Evolutionary conservation across 768 basidiomycete species (phyloP).

Genomic region (Collybia sp.): DNA sequence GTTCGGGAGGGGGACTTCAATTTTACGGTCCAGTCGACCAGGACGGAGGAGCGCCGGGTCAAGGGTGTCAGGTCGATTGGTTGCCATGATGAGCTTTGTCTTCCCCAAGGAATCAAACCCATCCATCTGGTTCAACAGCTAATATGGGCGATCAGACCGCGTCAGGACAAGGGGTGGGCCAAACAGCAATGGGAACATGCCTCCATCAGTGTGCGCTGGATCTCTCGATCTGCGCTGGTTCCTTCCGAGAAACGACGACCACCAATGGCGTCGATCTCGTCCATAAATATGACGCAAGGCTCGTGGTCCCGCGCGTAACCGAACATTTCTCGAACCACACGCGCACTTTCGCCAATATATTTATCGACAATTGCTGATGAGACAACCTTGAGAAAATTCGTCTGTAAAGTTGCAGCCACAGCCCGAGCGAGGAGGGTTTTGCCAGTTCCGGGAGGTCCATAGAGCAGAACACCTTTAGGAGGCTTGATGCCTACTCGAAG

Average conservation of each 20-base stretch:
- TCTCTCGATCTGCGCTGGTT: conserved; percentile 96
- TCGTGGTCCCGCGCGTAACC: conserved; percentile 97
- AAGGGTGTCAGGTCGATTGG: conserved; percentile 96
- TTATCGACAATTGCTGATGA: conserved; percentile 98
- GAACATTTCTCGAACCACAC: conserved; percentile 98
- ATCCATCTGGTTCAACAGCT: conserved; percentile 99
- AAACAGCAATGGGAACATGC: conserved; percentile 18
- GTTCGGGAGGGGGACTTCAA: conserved; percentile 96
- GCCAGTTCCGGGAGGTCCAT: conserved; percentile 95
- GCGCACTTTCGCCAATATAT: conserved; percentile 97
- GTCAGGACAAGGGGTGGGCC: background rate
- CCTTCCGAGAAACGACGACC: conserved; percentile 87
- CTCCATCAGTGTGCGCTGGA: conserved; percentile 98
- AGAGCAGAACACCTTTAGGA: conserved; percentile 93
- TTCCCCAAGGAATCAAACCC: conserved; percentile 95
- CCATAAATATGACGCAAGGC: conserved; percentile 99
- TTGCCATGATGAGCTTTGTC: conserved; percentile 99
- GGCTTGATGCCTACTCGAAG: conserved; percentile 94
- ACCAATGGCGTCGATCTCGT: conserved; percentile 97
- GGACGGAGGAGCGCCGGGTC: conserved; percentile 96
- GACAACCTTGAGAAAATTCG: conserved; percentile 98
- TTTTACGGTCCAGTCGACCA: conserved; percentile 94
- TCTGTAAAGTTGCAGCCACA: conserved; percentile 91
- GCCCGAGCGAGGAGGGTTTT: conserved; percentile 95
- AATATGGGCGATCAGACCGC: conserved; percentile 5